Conservation (phyloP, 352 stramenopile genomes). For the Elongisporangium anandrum region DNA sequence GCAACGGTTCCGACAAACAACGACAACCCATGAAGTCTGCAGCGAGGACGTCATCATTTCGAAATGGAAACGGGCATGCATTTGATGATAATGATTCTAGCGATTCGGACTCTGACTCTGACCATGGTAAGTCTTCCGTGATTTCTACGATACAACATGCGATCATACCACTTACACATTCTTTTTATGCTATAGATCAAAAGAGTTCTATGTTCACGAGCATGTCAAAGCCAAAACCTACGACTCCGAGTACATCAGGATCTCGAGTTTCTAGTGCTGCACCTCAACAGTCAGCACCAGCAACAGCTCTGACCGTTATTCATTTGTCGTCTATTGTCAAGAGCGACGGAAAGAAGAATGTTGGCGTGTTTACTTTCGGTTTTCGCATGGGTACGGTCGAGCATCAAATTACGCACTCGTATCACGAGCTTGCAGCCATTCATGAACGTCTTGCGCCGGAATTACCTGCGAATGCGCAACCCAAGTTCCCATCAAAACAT, state of each 20-base stretch:
- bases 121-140: constrained; percentile 1
- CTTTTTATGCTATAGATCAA: constrained; percentile 5
- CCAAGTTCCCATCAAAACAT: constrained; percentile 81
- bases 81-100: constrained; percentile 25
- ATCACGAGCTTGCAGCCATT: constrained; percentile 70
- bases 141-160: constrained; percentile 5
- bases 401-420: constrained; percentile 57
- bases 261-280: constrained; percentile 12
- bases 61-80: constrained; percentile 13
- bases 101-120: constrained; percentile 21
- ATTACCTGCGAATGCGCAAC: constrained; percentile 24
- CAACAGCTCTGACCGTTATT: constrained; percentile 30
- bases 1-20: not conserved
- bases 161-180: constrained; percentile 5
- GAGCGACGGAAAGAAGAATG: constrained; percentile 54
- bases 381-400: constrained; percentile 32
- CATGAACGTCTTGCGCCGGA: constrained; percentile 41
- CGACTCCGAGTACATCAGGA: constrained; percentile 14
- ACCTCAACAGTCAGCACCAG: not conserved
- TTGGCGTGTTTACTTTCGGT: constrained; percentile 67
- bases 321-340: constrained; percentile 54
- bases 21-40: not conserved
- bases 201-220: constrained; percentile 18
- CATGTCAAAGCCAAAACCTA: constrained; percentile 7
- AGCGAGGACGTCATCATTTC: not conserved